A percentile compares a stretch with the other conserved stretches of the same genome.
Conservation (phyloP, 805 yeast species). For the Saccharomycopsis oosterbeekiorum region DNA sequence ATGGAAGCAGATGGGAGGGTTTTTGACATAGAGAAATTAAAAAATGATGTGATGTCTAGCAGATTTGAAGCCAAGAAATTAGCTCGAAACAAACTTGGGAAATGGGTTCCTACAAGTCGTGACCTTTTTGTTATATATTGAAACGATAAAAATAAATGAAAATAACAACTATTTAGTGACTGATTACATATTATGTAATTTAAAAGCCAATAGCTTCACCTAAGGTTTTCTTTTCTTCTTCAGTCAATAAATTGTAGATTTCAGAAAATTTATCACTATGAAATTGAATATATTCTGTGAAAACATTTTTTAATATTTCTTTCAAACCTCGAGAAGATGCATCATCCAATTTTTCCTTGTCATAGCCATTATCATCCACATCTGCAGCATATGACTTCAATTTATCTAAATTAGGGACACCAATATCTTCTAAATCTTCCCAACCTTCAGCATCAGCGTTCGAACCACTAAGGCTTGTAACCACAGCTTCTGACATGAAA, state of each 20-base stretch:
- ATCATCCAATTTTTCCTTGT: slow-evolving; percentile 21
- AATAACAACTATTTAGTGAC: not conserved
- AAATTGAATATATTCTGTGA: slow-evolving; percentile 38
- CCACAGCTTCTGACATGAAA: slow-evolving; percentile 19
- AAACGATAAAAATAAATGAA: not conserved
- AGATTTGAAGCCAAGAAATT: not conserved
- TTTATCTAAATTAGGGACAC: slow-evolving; percentile 53
- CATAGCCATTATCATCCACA: slow-evolving; percentile 17
- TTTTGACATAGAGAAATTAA: not conserved
- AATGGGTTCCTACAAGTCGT: slow-evolving; percentile 3
- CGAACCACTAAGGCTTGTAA: slow-evolving; percentile 30
- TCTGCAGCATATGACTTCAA: slow-evolving; percentile 37
- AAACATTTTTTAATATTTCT: slow-evolving; percentile 33
- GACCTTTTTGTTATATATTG: slow-evolving; percentile 1
- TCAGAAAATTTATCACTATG: slow-evolving; percentile 35
- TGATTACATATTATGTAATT: not conserved
- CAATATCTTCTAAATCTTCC: slow-evolving; percentile 69
- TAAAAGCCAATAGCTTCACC: slow-evolving; percentile 35
- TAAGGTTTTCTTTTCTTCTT: slow-evolving; percentile 38
- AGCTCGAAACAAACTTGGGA: slow-evolving; percentile 3
- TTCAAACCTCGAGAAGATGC: slow-evolving; percentile 26
- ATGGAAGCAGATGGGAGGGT: not conserved
- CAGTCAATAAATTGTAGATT: slow-evolving; percentile 34
- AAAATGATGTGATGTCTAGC: not conserved
- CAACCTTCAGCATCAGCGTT: slow-evolving; percentile 52